A percentile compares a stretch with the other conserved stretches of the same genome.
Evolutionary conservation across 345 rosid species (phyloP).

Genomic region (Bruguiera gymnorhiza): DNA sequence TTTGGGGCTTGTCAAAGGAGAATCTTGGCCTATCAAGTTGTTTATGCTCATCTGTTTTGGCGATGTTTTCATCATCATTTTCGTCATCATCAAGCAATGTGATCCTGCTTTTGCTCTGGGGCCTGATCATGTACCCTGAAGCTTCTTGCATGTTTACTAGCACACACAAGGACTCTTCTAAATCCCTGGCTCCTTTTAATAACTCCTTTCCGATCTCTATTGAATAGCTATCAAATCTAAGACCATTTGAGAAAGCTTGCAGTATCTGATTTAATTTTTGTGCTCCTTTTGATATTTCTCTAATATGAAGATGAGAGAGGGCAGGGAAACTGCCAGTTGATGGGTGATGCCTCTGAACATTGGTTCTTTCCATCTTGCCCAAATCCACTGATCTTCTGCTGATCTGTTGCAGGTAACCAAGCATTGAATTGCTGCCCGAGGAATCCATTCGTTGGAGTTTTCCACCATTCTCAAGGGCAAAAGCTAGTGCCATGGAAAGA

Average conservation of each 20-base stretch:
- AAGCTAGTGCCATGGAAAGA: conserved; percentile 63
- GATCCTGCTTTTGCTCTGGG: conserved; percentile 51
- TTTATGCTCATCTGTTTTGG: conserved; percentile 26
- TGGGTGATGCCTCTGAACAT: conserved; percentile 20
- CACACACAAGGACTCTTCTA: conserved; percentile 78
- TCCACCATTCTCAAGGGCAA: conserved; percentile 76
- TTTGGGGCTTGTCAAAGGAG: conserved; percentile 48
- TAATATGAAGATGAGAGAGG: conserved; percentile 60
- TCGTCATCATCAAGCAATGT: conserved; percentile 68
- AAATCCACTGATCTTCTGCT: conserved; percentile 50
- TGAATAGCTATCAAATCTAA: conserved; percentile 59
- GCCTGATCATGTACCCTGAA: conserved; percentile 47
- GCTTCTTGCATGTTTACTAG: conserved; percentile 74
- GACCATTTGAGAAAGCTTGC: conserved; percentile 59
- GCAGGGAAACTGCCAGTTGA: conserved; percentile 44
- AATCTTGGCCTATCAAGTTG: conserved; percentile 47
- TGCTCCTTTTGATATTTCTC: conserved; percentile 76
- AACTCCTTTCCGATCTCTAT: conserved; percentile 71
- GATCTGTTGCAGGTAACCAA: conserved; percentile 60
- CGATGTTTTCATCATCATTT: conserved; percentile 27
- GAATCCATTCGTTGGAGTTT: conserved; percentile 52
- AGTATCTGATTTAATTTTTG: conserved; percentile 73
- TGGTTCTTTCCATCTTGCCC: conserved; percentile 40
- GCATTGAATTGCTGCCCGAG: conserved; percentile 43
- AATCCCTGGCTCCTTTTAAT: conserved; percentile 71